Conservation (phyloP, 202 grass and related monocot genomes). For the Elaeis oleifera region DNA sequence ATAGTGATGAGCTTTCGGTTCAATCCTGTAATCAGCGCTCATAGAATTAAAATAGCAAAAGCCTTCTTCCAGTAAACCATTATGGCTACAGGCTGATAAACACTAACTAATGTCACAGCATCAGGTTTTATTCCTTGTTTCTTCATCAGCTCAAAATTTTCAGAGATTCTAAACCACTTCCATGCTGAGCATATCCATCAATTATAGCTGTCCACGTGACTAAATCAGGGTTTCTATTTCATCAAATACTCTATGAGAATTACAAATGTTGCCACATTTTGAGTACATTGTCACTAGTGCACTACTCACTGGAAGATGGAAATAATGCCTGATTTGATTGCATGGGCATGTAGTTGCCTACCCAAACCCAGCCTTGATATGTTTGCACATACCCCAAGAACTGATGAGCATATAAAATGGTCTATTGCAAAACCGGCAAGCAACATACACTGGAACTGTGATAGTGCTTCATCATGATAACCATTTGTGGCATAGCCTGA, state of each 20-base stretch:
- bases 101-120: slow-evolving; percentile 14
- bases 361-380: slow-evolving; percentile 7
- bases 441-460: background rate
- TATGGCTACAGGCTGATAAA: slow-evolving; percentile 19
- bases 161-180: slow-evolving; percentile 11
- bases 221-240: slow-evolving; percentile 35
- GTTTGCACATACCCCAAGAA: slow-evolving; percentile 16
- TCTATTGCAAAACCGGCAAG: slow-evolving; percentile 2
- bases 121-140: slow-evolving; percentile 10
- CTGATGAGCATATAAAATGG: slow-evolving; percentile 15
- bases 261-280: slow-evolving; percentile 33
- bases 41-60: slow-evolving; percentile 9
- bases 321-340: slow-evolving; percentile 2
- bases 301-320: slow-evolving; percentile 2
- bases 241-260: slow-evolving; percentile 50
- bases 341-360: slow-evolving; percentile 16
- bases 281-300: slow-evolving; percentile 16
- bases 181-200: slow-evolving; percentile 24
- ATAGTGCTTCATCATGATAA: slow-evolving; percentile 8
- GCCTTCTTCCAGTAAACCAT: slow-evolving; percentile 20
- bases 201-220: slow-evolving; percentile 16
- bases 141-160: slow-evolving; percentile 16
- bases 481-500: slow-evolving; percentile 41
- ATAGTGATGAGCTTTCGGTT: slow-evolving; percentile 18
- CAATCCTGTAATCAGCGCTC: slow-evolving; percentile 14